These are phyloP conservation scores for Lactarius indigo DNA, from an alignment of 768 basidiomycete genomes.

Conservation along the genomic window DNA sequence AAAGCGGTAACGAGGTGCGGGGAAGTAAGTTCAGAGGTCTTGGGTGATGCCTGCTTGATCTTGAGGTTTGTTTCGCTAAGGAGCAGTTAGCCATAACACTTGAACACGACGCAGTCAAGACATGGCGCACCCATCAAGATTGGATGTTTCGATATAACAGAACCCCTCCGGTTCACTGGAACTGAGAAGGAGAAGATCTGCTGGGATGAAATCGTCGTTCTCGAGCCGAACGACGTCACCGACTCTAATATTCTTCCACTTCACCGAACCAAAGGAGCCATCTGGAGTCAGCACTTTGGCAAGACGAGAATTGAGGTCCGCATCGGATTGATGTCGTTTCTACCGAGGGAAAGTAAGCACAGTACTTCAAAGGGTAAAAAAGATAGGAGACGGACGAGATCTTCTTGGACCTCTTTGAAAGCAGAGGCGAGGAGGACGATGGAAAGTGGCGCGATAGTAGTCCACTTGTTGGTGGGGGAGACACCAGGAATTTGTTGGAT, in stretches of 20 bases:
- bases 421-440: slow-evolving; percentile 91
- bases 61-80: slow-evolving; percentile 94
- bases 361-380: not conserved
- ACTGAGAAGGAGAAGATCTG: slow-evolving; percentile 82
- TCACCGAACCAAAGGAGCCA: slow-evolving; percentile 63
- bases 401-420: slow-evolving; percentile 94
- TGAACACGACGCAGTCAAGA: not conserved
- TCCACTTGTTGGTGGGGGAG: slow-evolving; percentile 92
- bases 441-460: slow-evolving; percentile 88
- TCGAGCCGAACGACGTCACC: slow-evolving; percentile 92
- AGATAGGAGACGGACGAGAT: slow-evolving; percentile 56
- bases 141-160: slow-evolving; percentile 97
- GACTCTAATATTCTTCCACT: slow-evolving; percentile 87
- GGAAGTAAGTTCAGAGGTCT: slow-evolving; percentile 73
- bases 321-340: slow-evolving; percentile 97
- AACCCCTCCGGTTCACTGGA: slow-evolving; percentile 96
- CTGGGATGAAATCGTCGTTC: slow-evolving; percentile 92
- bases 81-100: not conserved
- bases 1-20: slow-evolving; percentile 71
- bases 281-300: slow-evolving; percentile 70
- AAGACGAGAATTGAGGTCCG: slow-evolving; percentile 80
- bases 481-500: slow-evolving; percentile 99
- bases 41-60: slow-evolving; percentile 92
- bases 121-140: slow-evolving; percentile 81
- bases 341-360: slow-evolving; percentile 28